Evolutionary conservation across 768 basidiomycete species (phyloP).

Genomic region (Phaeolepiota aurea): DNA sequence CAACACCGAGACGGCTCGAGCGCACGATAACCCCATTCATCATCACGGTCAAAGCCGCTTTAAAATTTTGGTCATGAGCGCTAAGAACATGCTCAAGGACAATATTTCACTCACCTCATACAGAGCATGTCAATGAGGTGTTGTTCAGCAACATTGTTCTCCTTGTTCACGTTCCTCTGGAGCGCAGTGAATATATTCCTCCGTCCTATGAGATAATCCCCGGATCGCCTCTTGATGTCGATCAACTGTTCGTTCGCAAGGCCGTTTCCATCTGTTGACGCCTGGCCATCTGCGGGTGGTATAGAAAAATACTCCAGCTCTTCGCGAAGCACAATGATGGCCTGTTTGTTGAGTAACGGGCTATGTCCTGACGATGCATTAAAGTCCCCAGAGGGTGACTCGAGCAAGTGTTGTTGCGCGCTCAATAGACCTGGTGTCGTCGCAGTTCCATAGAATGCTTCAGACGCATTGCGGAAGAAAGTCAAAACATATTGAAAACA

Average conservation of each 20-base stretch:
- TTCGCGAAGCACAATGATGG: constrained; percentile 96
- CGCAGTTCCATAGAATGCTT: constrained; percentile 85
- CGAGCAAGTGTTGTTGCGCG: constrained; percentile 74
- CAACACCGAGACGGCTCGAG: constrained; percentile 94
- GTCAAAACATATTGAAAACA: constrained; percentile 91
- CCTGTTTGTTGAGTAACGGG: constrained; percentile 90
- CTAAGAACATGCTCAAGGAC: no score
- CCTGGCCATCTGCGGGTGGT: constrained; percentile 58
- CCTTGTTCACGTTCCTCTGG: constrained; percentile 98
- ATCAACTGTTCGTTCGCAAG: constrained; percentile 72
- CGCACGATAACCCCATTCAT: constrained; percentile 96
- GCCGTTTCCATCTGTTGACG: constrained; percentile 68
- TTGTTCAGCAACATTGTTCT: constrained; percentile 98
- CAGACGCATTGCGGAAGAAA: constrained; percentile 86
- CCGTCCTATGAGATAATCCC: constrained; percentile 81
- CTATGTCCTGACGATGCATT: constrained; percentile 69
- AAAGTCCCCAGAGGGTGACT: constrained; percentile 56
- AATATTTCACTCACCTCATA: constrained; percentile 67
- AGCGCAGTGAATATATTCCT: constrained; percentile 94
- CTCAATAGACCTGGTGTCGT: constrained; percentile 63
- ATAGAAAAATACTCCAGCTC: constrained; percentile 99
- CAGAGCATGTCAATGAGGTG: constrained; percentile 99
- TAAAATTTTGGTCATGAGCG: constrained; percentile 4
- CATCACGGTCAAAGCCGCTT: constrained; percentile 95
- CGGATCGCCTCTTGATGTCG: constrained; percentile 79